Evolutionary conservation across 352 stramenopile species (phyloP), one percentile per base, ranked within the genome.

Genomic region (Phytophthora citrophthora): DNA sequence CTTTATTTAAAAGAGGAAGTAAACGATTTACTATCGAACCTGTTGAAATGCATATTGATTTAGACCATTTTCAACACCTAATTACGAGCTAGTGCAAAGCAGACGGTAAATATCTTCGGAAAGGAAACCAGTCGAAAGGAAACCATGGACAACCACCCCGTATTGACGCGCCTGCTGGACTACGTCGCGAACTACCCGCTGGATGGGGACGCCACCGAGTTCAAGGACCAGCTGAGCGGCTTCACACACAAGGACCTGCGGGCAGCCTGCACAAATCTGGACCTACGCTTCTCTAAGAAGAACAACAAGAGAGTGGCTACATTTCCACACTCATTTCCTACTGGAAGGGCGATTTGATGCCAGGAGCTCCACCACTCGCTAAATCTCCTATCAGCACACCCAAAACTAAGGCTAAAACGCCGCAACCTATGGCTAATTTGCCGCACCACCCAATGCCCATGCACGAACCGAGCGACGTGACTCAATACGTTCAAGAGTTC

Each of bases 401-500:
- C 8, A 34, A 34, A 34, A 2, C 1, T 1, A 13, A 12, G 12
- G 24, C 45, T 24, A 50, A 52, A 32, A 40, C 27, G 9, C n/a
- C 43, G 10, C 16, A 53, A 4, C 6, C 53, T 4, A 61, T 24
- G 13, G 29, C 40, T 23, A 44, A 52, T 45, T 60, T 60, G 18
- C 50, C 45, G 12, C 54, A 52, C 18, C 43, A 62, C 31, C 41
- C 41, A 3, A 46, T 49, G 59, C 26, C 53, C 8, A 59, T 70
- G 54, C 44, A 59, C 4, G 53, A 63, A 6, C 36, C 39, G 2
- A 31, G 26, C 15, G 60, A 70, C 11, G 48, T 70, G 4, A 51
- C 34, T 2, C 16, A 65, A 9, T 66, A 50, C n/a, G 41, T 74
- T 20, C 47, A 66, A 31, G 9, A 60, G 11, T 74, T 74, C 20